Evolutionary conservation across 1,284 basidiomycete species (phyloP), one percentile per base, ranked within the genome.

Genomic region (Trichosporon inkin): DNA sequence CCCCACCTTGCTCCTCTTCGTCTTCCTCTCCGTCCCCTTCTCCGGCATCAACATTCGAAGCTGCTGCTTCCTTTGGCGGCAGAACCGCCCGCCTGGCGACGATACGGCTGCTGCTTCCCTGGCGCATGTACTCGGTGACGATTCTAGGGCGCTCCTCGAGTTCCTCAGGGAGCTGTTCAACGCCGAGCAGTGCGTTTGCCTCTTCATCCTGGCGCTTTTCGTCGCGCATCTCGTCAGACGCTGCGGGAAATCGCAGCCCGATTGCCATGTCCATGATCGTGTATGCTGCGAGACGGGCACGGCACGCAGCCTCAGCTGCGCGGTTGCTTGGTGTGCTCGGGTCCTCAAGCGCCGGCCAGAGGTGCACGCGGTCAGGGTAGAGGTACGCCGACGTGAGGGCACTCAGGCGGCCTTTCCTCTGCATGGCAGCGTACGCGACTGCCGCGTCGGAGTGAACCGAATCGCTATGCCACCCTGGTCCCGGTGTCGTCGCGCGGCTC

Each of bases 51-150:
- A 11, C 44, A 2, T 16, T 22, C 14, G n/a, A 2, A 14, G 20
- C 28, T 11, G 22, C 44, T 6, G 6, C 19, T 1, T 49, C 24
- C 6, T 20, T 22, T 10, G 55, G 16, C 6, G 62, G 68, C 6
- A 82, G 70, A 14, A 79, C 79, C 6, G 55, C 35, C 17, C 36
- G 10, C 16, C 44, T 79, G n/a, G 80, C 78, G 62, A 87, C 85
- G 19, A 83, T 71, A 3, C 83, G 83, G 58, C 88, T 80, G 36
- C 87, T 82, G 1, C 84, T 83, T 4, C 89, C 88, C 28, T 86
- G 84, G 16, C 90, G 85, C 39, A 88, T 71, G 64, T 89, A 88
- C 69, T 92, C 90, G 1, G 77, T 82, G 10, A 92, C 78, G 1
- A 75, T 19, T 41, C 47, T 35, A 24, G 35, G 17, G 20, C 35